Percentiles rank a stretch among this genome's conserved stretches.
Conservation (phyloP, 169 alveolate species). For the Cytauxzoon felis region DNA sequence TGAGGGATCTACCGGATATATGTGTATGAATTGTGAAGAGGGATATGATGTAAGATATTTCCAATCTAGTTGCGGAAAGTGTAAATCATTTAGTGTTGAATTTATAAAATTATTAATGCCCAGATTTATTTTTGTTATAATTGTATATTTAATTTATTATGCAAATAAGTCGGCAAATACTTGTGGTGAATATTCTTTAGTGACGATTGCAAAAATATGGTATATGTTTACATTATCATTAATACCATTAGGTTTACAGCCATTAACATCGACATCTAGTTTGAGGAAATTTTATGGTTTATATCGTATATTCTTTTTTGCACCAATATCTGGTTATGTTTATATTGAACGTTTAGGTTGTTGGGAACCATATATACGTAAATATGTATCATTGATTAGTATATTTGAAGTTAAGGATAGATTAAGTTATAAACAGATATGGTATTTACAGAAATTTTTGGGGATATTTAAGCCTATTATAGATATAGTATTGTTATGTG, state of each 20-base stretch:
- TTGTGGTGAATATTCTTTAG: slow-evolving; percentile 28
- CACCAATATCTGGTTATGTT: slow-evolving; percentile 13
- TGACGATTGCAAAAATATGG: slow-evolving; percentile 38
- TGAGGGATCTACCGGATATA: slow-evolving; percentile 71
- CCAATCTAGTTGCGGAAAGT: slow-evolving; percentile 61
- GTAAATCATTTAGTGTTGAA: slow-evolving; percentile 13
- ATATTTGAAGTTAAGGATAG: background rate
- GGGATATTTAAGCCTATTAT: slow-evolving; percentile 29
- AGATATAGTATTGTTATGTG: slow-evolving; percentile 20
- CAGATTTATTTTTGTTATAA: slow-evolving; percentile 6
- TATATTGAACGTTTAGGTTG: slow-evolving; percentile 38
- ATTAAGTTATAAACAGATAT: slow-evolving; percentile 23
- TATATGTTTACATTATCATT: slow-evolving; percentile 31
- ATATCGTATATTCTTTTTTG: slow-evolving; percentile 27
- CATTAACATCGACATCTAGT: slow-evolving; percentile 41
- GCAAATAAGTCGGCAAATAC: slow-evolving; percentile 7
- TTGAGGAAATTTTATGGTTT: slow-evolving; percentile 28
- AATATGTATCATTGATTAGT: background rate
- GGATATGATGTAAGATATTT: slow-evolving; percentile 65
- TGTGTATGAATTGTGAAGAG: slow-evolving; percentile 63
- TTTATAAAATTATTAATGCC: slow-evolving; percentile 9
- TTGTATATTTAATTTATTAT: slow-evolving; percentile 11
- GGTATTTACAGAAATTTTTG: slow-evolving; percentile 43
- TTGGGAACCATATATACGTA: slow-evolving; percentile 21
- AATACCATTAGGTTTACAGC: slow-evolving; percentile 43